These are phyloP conservation scores for Lophiotrema nucula DNA, from an alignment of 495 filamentous ascomycete species.

Conservation along the genomic window DNA sequence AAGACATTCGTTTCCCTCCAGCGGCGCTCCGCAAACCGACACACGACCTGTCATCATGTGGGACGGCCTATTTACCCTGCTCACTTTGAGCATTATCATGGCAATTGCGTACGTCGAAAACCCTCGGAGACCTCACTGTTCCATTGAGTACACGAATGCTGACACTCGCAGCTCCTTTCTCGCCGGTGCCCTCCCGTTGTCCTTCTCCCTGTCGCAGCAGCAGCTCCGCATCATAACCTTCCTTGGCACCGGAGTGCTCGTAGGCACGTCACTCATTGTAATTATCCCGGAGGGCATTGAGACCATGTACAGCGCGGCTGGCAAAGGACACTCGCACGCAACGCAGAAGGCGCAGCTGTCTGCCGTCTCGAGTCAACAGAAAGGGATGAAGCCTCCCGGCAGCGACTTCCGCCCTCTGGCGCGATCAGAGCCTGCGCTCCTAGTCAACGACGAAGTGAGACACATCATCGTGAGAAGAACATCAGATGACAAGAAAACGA, in stretches of 20 bases:
- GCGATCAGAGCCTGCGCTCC: slow-evolving; percentile 11
- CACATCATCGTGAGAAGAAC: slow-evolving; percentile 22
- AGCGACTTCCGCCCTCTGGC: background rate
- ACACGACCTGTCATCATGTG: slow-evolving; percentile 52
- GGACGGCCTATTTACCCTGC: slow-evolving; percentile 84
- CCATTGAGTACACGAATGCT: background rate
- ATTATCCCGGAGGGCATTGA: slow-evolving; percentile 98
- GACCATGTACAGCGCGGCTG: slow-evolving; percentile 71
- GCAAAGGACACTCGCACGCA: slow-evolving; percentile 45
- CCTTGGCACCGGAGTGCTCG: slow-evolving; percentile 89
- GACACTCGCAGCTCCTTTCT: slow-evolving; percentile 74
- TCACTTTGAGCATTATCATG: slow-evolving; percentile 87
- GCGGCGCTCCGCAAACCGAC: too few relatives aligned
- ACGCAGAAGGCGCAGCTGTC: slow-evolving; percentile 29
- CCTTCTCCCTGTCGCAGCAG: slow-evolving; percentile 82
- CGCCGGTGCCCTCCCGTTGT: slow-evolving; percentile 88
- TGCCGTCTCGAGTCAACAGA: slow-evolving; percentile 10
- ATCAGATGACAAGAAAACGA: slow-evolving; percentile 39
- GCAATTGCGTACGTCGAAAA: slow-evolving; percentile 72
- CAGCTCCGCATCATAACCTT: slow-evolving; percentile 87
- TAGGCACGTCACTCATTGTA: slow-evolving; percentile 91
- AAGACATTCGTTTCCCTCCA: too few relatives aligned
- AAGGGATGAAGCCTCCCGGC: slow-evolving; percentile 16
- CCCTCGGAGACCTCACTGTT: background rate
- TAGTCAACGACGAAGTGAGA: slow-evolving; percentile 10